Conservation (phyloP, 2,329 filamentous ascomycete species). For the Diaporthe longicolla region DNA sequence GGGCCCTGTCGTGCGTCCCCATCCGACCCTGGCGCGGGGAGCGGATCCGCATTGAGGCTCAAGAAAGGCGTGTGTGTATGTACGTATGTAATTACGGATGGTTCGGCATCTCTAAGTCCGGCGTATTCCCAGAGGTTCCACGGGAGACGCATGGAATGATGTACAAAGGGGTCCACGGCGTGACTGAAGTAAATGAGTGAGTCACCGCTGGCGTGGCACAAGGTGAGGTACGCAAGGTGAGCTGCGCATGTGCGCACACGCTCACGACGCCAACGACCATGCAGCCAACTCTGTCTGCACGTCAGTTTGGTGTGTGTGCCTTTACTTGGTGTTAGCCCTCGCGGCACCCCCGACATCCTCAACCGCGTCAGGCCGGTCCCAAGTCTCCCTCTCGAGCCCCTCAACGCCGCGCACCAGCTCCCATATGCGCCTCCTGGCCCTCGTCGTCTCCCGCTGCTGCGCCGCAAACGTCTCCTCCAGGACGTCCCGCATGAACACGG, state of each 20-base stretch:
- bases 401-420: slow-evolving; percentile 71
- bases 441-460: slow-evolving; percentile 70
- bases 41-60: slow-evolving; percentile 32
- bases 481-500: slow-evolving; percentile 57
- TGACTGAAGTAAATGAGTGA: background rate
- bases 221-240: too few species aligned
- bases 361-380: slow-evolving; percentile 79
- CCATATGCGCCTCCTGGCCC: slow-evolving; percentile 67
- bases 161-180: background rate
- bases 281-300: background rate
- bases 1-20: slow-evolving; percentile 16
- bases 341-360: slow-evolving; percentile 73
- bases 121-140: background rate
- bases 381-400: slow-evolving; percentile 78
- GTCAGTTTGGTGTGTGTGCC: background rate
- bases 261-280: background rate
- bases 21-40: background rate
- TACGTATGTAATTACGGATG: slow-evolving; percentile 17
- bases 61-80: background rate
- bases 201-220: slow-evolving; percentile 5
- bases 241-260: background rate
- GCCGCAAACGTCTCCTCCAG: slow-evolving; percentile 54
- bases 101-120: background rate
- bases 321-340: slow-evolving; percentile 18
- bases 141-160: background rate